Base-by-base conservation (phyloP, 2,329 filamentous ascomycete species). In the Scedosporium minutisporum region DNA sequence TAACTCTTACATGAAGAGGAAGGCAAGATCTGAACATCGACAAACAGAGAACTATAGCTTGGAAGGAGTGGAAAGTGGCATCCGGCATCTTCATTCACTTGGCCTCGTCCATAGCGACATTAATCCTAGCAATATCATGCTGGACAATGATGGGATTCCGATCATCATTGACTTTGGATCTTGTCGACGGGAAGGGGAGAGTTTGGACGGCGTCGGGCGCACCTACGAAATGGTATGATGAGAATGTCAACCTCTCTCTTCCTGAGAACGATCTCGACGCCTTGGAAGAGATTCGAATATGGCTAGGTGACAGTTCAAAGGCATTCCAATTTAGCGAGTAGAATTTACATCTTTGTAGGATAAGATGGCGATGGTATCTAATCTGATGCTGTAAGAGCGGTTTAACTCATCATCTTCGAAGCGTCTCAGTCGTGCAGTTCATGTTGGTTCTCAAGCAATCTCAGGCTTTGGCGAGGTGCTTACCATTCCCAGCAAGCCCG, bases 101-200 rank as follows among this genome's bases (percentile, higher is more conserved):
- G 73, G 71, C 0, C 59, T 70, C 41, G 68, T 73, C 9, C 73
- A 76, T 64, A 76, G 76, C 63, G 71, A 74, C 60, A 71, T 76
- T 55, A 72, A 70, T 57, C 71, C 71, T 6, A 65, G 65, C 41
- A 75, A 74, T 60, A 68, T 75, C 9, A 73, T 73, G 65, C 55
- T 76, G 23, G 67, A 73, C 65, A 65, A 65, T 38, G 69, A 70
- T 18, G 69, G 70, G 29, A 64, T 64, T 5, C 67, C 74, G 6
- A 67, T 73, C 33, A 67, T 76, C 57, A 68, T 76, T 44, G 74
- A 76, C 64, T 75, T 73, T 64, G 74, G 71, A 58, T 72, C 71
- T 33, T 75, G 71, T 46, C 60, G 60, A 48, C 58, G 58, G n/a
- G 16, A 61, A 44, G 65, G 63, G 6, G 62, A 64, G 38, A 65